Conservation (phyloP, 495 filamentous ascomycete genomes). For the Trichoderma gamsii region DNA sequence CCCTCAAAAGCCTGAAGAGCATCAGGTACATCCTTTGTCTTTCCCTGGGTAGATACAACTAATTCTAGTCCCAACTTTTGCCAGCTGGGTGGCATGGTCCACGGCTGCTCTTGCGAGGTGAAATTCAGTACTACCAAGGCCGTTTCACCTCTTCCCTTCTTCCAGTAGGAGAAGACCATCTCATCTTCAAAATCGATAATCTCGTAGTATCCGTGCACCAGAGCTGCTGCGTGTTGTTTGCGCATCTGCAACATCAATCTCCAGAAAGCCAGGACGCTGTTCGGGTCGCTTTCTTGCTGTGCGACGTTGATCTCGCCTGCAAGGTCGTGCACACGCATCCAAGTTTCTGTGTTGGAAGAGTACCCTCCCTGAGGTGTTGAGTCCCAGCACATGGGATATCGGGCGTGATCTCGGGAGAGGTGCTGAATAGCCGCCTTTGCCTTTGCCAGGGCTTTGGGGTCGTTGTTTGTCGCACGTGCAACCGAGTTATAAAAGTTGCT, state of each 20-base stretch:
- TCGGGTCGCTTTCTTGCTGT: conserved; percentile 30
- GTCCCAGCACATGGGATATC: conserved; percentile 60
- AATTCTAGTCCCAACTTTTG: too few relatives aligned
- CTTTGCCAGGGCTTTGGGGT: conserved; percentile 36
- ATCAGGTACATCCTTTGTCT: too few relatives aligned
- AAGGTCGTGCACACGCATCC: conserved; percentile 49
- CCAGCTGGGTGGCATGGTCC: too few relatives aligned
- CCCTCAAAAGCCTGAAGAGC: too few relatives aligned
- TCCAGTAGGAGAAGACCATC: conserved; percentile 23
- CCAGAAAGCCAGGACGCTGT: conserved; percentile 44
- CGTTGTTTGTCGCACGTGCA: conserved; percentile 57
- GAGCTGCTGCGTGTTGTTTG: conserved; percentile 47
- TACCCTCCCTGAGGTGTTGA: conserved; percentile 48
- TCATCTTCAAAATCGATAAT: conserved; percentile 23
- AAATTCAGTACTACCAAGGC: conserved; percentile 27
- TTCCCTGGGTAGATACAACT: too few relatives aligned
- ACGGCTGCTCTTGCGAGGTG: too few relatives aligned
- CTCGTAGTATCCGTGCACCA: conserved; percentile 57
- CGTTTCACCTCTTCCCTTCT: conserved; percentile 22
- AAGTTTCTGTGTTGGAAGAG: conserved; percentile 32
- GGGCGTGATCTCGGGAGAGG: conserved; percentile 55
- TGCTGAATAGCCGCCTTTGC: conserved; percentile 38
- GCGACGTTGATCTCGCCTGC: conserved; percentile 40
- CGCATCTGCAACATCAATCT: conserved; percentile 36
- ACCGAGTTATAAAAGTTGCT: conserved; percentile 48